Percentiles rank a stretch among this genome's conserved stretches.
Conservation (phyloP, 495 filamentous ascomycete genomes). For the Baudoinia panamericana region DNA sequence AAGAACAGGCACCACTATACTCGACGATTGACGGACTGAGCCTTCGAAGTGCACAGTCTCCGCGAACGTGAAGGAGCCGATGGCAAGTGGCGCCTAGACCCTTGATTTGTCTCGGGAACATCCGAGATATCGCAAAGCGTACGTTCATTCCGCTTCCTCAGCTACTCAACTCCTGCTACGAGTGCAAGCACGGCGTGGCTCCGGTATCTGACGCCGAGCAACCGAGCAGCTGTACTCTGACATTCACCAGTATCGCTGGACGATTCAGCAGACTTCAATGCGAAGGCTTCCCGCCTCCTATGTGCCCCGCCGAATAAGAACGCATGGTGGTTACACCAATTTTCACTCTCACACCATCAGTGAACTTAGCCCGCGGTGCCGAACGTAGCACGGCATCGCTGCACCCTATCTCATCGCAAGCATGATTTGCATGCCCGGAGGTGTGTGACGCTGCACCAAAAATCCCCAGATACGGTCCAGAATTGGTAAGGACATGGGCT, state of each 20-base stretch:
- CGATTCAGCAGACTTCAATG: not conserved
- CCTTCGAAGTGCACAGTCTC: too few species aligned
- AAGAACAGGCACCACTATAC: not conserved
- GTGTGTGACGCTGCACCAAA: constrained; percentile 8
- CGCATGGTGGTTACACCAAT: not conserved
- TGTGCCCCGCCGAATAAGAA: not conserved
- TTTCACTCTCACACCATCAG: not conserved
- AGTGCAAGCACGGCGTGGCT: too few species aligned
- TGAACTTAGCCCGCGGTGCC: not conserved
- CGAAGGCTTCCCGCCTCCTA: not conserved
- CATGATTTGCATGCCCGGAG: constrained; percentile 1
- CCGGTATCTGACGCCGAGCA: too few species aligned
- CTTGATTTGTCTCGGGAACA: too few species aligned
- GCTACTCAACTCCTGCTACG: too few species aligned
- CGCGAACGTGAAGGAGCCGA: too few species aligned
- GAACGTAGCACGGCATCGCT: not conserved
- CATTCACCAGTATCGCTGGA: not conserved
- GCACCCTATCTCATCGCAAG: not conserved
- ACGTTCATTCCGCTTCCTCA: too few species aligned
- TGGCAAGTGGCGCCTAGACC: too few species aligned
- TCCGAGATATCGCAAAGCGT: too few species aligned
- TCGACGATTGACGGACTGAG: too few species aligned
- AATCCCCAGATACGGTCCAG: constrained; percentile 1
- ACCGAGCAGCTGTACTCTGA: too few species aligned
- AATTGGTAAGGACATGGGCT: not conserved